These are phyloP conservation scores for Exserohilum turcica DNA, from an alignment of 2,329 filamentous ascomycete genomes.

Conservation along the genomic window DNA sequence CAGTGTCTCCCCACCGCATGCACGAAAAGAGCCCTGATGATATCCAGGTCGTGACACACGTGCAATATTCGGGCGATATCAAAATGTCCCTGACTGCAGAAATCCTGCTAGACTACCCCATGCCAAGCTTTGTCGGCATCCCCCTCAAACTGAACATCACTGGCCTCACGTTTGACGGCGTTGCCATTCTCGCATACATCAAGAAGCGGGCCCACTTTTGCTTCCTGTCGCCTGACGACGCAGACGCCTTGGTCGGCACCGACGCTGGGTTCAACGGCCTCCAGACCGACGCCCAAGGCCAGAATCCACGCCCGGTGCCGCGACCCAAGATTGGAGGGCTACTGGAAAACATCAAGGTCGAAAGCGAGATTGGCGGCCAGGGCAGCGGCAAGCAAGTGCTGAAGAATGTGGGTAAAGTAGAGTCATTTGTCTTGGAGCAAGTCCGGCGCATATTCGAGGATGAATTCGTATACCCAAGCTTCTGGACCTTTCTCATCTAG, in stretches of 20 bases:
- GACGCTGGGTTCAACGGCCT: conserved; percentile 46
- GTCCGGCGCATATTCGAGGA: conserved; percentile 97
- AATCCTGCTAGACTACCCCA: conserved; percentile 95
- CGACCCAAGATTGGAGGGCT: conserved; percentile 69
- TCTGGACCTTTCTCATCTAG: conserved; percentile 93
- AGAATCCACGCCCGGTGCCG: conserved; percentile 31
- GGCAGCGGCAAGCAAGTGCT: conserved; percentile 91
- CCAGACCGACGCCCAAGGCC: conserved; percentile 32
- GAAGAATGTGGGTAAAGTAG: conserved; percentile 98
- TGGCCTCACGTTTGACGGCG: conserved; percentile 90
- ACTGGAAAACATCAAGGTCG: conserved; percentile 90
- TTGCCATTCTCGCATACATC: conserved; percentile 90
- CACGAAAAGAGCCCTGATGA: conserved; percentile 82
- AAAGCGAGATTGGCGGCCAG: conserved; percentile 95
- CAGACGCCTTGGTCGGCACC: conserved; percentile 65
- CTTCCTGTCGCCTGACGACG: conserved; percentile 91
- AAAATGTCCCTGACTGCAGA: conserved; percentile 89
- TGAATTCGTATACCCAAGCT: conserved; percentile 97
- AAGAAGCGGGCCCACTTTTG: conserved; percentile 89
- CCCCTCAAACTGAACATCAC: conserved; percentile 95
- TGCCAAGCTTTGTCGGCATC: conserved; percentile 96
- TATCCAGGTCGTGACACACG: conserved; percentile 88
- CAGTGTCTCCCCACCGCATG: conserved; percentile 57
- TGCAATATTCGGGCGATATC: conserved; percentile 86
- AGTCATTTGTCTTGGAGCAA: conserved; percentile 95